phyloP scores from a whole-genome alignment of 768 basidiomycete species.

The Xerocomellus chrysenteron region DNA sequence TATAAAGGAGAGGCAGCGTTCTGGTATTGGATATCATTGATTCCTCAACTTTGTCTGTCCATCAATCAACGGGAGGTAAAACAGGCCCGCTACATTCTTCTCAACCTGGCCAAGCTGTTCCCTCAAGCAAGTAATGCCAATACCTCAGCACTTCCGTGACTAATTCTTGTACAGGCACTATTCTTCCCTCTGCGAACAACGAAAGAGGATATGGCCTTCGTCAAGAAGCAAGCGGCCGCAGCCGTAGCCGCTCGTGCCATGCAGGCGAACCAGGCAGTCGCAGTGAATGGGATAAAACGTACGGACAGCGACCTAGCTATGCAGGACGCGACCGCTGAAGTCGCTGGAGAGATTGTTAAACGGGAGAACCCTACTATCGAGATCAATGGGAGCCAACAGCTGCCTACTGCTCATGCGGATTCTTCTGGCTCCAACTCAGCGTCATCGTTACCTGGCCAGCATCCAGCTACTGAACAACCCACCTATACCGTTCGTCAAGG shows the following conservation, averaged over 20 bases:
- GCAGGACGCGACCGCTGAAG: slow-evolving; percentile 31
- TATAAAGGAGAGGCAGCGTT: slow-evolving; percentile 96
- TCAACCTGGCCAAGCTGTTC: slow-evolving; percentile 86
- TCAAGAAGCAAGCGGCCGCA: slow-evolving; percentile 43
- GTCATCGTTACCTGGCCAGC: slow-evolving; percentile 14
- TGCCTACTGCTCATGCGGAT: slow-evolving; percentile 16
- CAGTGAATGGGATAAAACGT: slow-evolving; percentile 29
- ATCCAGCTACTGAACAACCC: slow-evolving; percentile 23
- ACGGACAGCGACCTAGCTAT: slow-evolving; percentile 30
- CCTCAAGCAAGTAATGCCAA: slow-evolving; percentile 68
- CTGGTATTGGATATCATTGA: slow-evolving; percentile 99
- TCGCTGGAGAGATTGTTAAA: slow-evolving; percentile 26
- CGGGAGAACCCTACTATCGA: slow-evolving; percentile 21
- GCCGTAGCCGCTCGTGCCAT: slow-evolving; percentile 34
- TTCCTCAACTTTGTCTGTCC: slow-evolving; percentile 90
- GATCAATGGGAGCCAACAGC: slow-evolving; percentile 27
- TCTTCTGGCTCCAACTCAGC: slow-evolving; percentile 9
- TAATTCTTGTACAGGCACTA: slow-evolving; percentile 59
- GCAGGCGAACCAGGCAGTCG: slow-evolving; percentile 34
- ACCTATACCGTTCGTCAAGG: slow-evolving; percentile 56
- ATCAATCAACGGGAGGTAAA: slow-evolving; percentile 90
- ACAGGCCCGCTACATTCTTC: slow-evolving; percentile 84
- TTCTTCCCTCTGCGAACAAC: slow-evolving; percentile 94
- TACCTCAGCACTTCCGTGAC: neutral
- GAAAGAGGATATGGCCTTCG: slow-evolving; percentile 61